Evolutionary conservation across 129 eudicot genomes (phyloP).

Genomic region (Arctium lappa): DNA sequence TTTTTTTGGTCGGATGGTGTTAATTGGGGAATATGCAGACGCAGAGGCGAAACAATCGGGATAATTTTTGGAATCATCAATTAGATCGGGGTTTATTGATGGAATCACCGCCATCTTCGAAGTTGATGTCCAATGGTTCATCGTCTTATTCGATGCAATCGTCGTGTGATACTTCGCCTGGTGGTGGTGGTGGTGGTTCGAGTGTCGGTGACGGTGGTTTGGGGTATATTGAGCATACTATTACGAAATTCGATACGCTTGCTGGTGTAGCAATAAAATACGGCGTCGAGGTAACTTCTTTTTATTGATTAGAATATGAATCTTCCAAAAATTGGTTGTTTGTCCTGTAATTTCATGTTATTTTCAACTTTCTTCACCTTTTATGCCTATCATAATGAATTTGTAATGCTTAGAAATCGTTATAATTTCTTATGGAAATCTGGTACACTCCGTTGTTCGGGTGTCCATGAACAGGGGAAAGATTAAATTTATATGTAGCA

Average conservation of each 20-base stretch:
- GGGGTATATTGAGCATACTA: slow-evolving; percentile 59
- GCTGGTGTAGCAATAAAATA: slow-evolving; percentile 96
- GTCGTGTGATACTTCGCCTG: slow-evolving; percentile 9
- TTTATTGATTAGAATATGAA: background rate
- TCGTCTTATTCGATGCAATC: slow-evolving; percentile 26
- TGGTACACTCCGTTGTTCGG: background rate
- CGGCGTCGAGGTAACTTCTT: slow-evolving; percentile 76
- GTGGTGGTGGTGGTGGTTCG: slow-evolving; percentile 14
- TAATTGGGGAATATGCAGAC: slow-evolving; percentile 25
- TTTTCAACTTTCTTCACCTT: background rate
- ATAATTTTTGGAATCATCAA: slow-evolving; percentile 11
- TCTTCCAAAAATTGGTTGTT: background rate
- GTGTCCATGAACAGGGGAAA: background rate
- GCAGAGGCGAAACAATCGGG: slow-evolving; percentile 29
- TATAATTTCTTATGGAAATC: background rate
- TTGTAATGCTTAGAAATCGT: background rate
- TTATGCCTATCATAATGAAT: background rate
- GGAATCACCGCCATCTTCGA: slow-evolving; percentile 27
- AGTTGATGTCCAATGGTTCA: slow-evolving; percentile 22
- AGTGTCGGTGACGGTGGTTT: slow-evolving; percentile 35
- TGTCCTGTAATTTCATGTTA: background rate
- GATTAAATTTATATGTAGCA: background rate
- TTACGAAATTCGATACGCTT: slow-evolving; percentile 79
- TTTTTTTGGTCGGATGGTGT: slow-evolving; percentile 25
- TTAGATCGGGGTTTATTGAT: slow-evolving; percentile 29